phyloP scores from a whole-genome alignment of 441 rosid genomes.

The Arabidopsis hybrid region DNA sequence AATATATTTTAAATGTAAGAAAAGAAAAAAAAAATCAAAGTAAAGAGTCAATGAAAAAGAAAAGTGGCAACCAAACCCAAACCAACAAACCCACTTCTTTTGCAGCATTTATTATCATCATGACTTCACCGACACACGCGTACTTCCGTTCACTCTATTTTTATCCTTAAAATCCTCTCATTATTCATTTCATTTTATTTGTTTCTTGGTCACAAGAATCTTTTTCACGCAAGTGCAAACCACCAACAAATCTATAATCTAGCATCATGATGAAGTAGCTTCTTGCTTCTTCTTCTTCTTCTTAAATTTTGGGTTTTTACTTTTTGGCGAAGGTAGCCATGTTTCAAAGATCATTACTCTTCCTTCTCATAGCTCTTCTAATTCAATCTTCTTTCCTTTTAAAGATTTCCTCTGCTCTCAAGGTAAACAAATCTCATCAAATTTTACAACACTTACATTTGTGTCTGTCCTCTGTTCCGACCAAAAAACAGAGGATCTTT shows the following conservation, averaged over 20 bases:
- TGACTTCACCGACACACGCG: slow-evolving; percentile 40
- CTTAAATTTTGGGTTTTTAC: slow-evolving; percentile 1
- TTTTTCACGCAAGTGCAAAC: slow-evolving; percentile 38
- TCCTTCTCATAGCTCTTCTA: slow-evolving; percentile 34
- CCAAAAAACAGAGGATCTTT: slow-evolving; percentile 1
- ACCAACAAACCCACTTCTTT: slow-evolving; percentile 43
- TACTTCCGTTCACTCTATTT: slow-evolving; percentile 42
- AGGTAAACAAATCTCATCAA: slow-evolving; percentile 23
- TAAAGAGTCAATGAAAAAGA: neutral
- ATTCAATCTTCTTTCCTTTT: slow-evolving; percentile 42
- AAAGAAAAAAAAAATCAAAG: slow-evolving; percentile 11
- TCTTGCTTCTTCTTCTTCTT: slow-evolving; percentile 7
- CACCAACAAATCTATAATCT: neutral
- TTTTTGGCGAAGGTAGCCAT: slow-evolving; percentile 22
- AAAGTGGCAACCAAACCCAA: slow-evolving; percentile 12
- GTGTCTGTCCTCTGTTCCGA: slow-evolving; percentile 4
- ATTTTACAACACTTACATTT: neutral
- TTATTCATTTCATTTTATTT: neutral
- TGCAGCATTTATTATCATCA: slow-evolving; percentile 33
- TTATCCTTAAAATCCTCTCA: slow-evolving; percentile 36
- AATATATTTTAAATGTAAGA: neutral
- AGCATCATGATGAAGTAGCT: slow-evolving; percentile 19
- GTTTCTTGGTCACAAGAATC: slow-evolving; percentile 18
- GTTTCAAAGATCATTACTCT: slow-evolving; percentile 33
- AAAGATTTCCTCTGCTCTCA: slow-evolving; percentile 39